Percentiles rank a stretch among this genome's conserved stretches.
These are phyloP conservation scores for Claviceps paspali DNA, from an alignment of 2,329 filamentous ascomycete genomes.

Conservation along the genomic window DNA sequence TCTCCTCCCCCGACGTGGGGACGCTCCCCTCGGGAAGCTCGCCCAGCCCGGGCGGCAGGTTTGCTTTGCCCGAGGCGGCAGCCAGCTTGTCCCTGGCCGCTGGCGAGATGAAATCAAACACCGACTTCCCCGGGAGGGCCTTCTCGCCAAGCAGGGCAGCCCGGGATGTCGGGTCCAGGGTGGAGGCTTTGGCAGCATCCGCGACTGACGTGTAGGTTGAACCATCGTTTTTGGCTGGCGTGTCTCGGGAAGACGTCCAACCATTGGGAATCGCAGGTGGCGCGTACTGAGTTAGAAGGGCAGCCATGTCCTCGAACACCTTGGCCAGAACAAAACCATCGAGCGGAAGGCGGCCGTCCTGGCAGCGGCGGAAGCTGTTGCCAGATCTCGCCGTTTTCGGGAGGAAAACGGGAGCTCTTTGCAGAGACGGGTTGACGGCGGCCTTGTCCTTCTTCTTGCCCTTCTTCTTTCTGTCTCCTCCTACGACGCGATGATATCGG, in stretches of 20 bases:
- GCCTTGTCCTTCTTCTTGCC: slow-evolving; percentile 39
- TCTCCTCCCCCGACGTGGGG: slow-evolving; percentile 44
- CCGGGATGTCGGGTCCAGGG: slow-evolving; percentile 58
- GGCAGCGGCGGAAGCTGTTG: slow-evolving; percentile 43
- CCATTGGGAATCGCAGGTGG: slow-evolving; percentile 54
- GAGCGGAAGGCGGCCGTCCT: slow-evolving; percentile 67
- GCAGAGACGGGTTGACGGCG: slow-evolving; percentile 47
- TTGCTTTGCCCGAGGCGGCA: slow-evolving; percentile 54
- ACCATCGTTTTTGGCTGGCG: slow-evolving; percentile 2
- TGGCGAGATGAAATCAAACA: slow-evolving; percentile 83
- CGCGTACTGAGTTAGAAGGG: slow-evolving; percentile 29
- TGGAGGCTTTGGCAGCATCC: slow-evolving; percentile 64
- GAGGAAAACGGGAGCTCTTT: slow-evolving; percentile 58
- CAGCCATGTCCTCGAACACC: slow-evolving; percentile 23
- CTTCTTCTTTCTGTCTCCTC: slow-evolving; percentile 70
- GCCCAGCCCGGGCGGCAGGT: slow-evolving; percentile 63
- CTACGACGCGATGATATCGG: slow-evolving; percentile 69
- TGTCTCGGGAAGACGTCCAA: slow-evolving; percentile 52
- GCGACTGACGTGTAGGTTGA: slow-evolving; percentile 47
- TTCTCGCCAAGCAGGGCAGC: slow-evolving; percentile 70
- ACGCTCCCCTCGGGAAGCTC: slow-evolving; percentile 55
- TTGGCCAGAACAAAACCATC: slow-evolving; percentile 64
- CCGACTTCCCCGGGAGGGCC: slow-evolving; percentile 69
- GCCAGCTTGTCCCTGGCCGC: slow-evolving; percentile 64
- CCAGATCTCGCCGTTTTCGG: slow-evolving; percentile 34